Evolutionary conservation across 495 filamentous ascomycete genomes (phyloP), one percentile per base, ranked within the genome.

Genomic region (Haplographium delicatum): DNA sequence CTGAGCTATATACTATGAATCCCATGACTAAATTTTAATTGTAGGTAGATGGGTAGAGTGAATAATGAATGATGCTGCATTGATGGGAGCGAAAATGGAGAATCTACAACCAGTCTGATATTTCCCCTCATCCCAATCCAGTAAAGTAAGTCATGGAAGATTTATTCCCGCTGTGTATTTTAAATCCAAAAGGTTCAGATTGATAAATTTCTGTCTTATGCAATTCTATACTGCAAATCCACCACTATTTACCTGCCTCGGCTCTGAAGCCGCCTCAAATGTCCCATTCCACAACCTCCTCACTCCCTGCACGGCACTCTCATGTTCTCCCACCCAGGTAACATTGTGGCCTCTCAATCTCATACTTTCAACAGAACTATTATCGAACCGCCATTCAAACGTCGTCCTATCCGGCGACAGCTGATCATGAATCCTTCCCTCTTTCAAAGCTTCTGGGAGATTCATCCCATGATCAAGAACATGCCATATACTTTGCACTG

Each of bases 401-500:
- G 54, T 64, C 7, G 83, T 74, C 44, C 76, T 65, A 37, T 85
- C 81, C 0, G 91, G 91, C 31, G 84, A 63, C 4, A 96, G 66
- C 66, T 96, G 91, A 58, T 96, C 87, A 63, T 96, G 91, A 15
- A 93, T 57, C 0, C 90, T 68, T 2, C 88, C 85, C 30, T 69
- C 58, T 0, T 79, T 78, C 16, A 95, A 70, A 0, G 86, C 82
- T 31, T 84, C 72, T 4, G 69, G 59, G 35, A 82, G 66, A 1
- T 69, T 76, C 57, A 83, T 67, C 33, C 72, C 70, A 20, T 78
- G 72, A 48, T 91, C 86, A 0, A 96, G 70, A 4, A 87, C 71
- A 58, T 88, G 74, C 58, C 84, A 83, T 19, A 91, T 74, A 45
- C 79, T 82, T 65, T 93, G 88, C 37, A 89, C 75, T 0, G 85